A percentile compares a stretch with the other conserved stretches of the same genome.
phyloP scores from a whole-genome alignment of 2,329 filamentous ascomycete genomes.

The Huntiella moniliformis region DNA sequence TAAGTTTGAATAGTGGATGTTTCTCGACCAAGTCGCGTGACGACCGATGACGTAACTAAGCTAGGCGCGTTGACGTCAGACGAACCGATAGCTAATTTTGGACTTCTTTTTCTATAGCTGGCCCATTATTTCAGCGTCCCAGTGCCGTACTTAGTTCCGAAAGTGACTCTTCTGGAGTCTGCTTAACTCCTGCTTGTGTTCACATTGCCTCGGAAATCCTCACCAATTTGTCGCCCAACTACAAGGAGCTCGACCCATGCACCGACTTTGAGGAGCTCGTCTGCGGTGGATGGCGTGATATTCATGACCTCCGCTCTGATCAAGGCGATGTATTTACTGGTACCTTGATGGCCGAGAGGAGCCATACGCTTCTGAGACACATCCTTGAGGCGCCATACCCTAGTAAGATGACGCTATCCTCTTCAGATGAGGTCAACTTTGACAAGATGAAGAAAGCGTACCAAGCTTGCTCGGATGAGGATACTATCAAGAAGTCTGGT shows the following conservation, averaged over 20 bases:
- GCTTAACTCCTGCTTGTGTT: constrained; percentile 17
- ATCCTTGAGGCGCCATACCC: constrained; percentile 42
- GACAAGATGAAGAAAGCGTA: constrained; percentile 46
- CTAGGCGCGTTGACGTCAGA: no score
- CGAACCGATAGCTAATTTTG: no score
- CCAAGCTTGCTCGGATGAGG: constrained; percentile 45
- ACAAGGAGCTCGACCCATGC: constrained; percentile 46
- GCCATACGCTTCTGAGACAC: constrained; percentile 38
- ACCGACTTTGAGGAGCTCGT: constrained; percentile 49
- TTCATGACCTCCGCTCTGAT: constrained; percentile 46
- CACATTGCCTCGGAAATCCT: constrained; percentile 18
- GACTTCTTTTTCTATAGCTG: neutral
- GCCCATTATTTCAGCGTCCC: neutral
- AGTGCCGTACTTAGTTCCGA: neutral
- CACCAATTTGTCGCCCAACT: constrained; percentile 21
- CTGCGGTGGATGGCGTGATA: constrained; percentile 46
- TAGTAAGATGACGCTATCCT: constrained; percentile 15
- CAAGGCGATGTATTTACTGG: constrained; percentile 41
- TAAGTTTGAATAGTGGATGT: neutral
- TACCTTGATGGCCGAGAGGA: constrained; percentile 41
- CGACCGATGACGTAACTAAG: no score
- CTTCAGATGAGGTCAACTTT: constrained; percentile 42
- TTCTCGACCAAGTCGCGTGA: no score
- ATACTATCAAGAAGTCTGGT: constrained; percentile 34
- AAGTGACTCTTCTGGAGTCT: constrained; percentile 11